Evolutionary conservation across 2,329 filamentous ascomycete genomes (phyloP).

Genomic region (Verticillium nonalfalfae): DNA sequence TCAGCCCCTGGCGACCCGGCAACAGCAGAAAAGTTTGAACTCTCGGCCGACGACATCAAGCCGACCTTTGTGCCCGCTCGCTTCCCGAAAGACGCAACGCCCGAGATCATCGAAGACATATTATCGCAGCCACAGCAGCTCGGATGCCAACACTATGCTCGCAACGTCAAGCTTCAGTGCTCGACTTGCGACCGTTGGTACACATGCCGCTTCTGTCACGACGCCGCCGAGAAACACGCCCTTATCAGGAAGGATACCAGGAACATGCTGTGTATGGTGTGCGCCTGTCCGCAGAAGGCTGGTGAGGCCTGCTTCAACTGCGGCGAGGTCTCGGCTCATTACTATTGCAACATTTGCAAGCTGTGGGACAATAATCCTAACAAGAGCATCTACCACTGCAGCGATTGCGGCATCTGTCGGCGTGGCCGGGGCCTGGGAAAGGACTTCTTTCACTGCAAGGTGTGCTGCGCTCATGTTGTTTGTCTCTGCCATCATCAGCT

Average conservation of each 20-base stretch:
- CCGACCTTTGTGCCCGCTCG: slow-evolving; percentile 60
- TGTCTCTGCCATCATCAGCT: neutral
- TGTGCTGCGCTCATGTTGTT: slow-evolving; percentile 30
- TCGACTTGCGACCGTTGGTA: slow-evolving; percentile 88
- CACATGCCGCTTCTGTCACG: slow-evolving; percentile 90
- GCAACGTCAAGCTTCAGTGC: slow-evolving; percentile 95
- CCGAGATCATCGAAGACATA: slow-evolving; percentile 25
- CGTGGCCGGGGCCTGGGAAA: slow-evolving; percentile 88
- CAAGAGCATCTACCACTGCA: slow-evolving; percentile 93
- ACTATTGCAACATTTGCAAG: slow-evolving; percentile 93
- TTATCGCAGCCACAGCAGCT: slow-evolving; percentile 38
- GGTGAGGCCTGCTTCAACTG: slow-evolving; percentile 74
- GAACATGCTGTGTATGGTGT: slow-evolving; percentile 98
- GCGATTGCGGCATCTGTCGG: slow-evolving; percentile 92
- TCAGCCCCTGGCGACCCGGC: slow-evolving; percentile 33
- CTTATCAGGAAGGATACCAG: slow-evolving; percentile 78
- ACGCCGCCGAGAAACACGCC: slow-evolving; percentile 71
- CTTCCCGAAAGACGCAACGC: slow-evolving; percentile 35
- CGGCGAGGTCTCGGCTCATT: slow-evolving; percentile 71
- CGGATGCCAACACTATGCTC: slow-evolving; percentile 87
- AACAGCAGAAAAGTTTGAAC: slow-evolving; percentile 34
- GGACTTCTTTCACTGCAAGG: slow-evolving; percentile 98
- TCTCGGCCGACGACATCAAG: slow-evolving; percentile 55
- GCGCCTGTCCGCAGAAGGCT: slow-evolving; percentile 75
- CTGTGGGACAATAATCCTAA: slow-evolving; percentile 91